Evolutionary conservation across 2,329 filamentous ascomycete species (phyloP), one percentile per base, ranked within the genome.

Genomic region (Aureobasidium sp.): DNA sequence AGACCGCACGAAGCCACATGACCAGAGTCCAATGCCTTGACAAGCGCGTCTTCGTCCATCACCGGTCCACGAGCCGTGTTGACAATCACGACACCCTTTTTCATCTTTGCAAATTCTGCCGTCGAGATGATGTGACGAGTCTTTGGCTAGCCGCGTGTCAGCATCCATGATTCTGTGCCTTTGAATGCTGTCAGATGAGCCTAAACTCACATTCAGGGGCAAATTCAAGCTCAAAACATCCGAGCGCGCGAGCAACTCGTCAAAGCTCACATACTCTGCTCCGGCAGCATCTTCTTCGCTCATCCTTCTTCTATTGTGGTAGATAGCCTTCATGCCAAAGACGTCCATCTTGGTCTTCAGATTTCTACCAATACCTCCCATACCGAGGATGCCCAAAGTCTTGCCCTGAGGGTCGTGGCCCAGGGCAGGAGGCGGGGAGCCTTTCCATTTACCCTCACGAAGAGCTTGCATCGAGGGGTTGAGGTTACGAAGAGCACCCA

Each of bases 1-100:
- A 94, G 75, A 1, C 88, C 88, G 12, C 75, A 83, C 10, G 81
- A 84, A 59, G 77, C 77, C 37, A 94, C 86, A 55, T 81, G 79
- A 6, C 88, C 87, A 14, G 72, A 76, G 17, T 84, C 77, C 2
- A 94, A 75, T 1, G 88, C 87, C 39, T 81, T 71, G 5, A 90
- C 88, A 6, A 94, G 79, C 1, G 88, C 88, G 6, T 76, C 83
- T 69, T 94, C 88, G 62, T 94, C 85, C 63, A 94, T 86, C 53
- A 93, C 81, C 25, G 86, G 86, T 21, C 88, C 88, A 16, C 88
- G 83, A 8, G 88, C 88, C 0, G 88, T 91, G 71, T 93, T 94
- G 62, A 93, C 77, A 25, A 94, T 79, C 21, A 91, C 78, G 16
- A 89, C 78, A 41, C 86, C 86, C 17, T 74, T 73, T 67, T 91